A percentile compares a stretch with the other conserved stretches of the same genome.
Evolutionary conservation across 2,329 filamentous ascomycete species (phyloP).

Genomic region (Paracoccidioides brasiliensis): DNA sequence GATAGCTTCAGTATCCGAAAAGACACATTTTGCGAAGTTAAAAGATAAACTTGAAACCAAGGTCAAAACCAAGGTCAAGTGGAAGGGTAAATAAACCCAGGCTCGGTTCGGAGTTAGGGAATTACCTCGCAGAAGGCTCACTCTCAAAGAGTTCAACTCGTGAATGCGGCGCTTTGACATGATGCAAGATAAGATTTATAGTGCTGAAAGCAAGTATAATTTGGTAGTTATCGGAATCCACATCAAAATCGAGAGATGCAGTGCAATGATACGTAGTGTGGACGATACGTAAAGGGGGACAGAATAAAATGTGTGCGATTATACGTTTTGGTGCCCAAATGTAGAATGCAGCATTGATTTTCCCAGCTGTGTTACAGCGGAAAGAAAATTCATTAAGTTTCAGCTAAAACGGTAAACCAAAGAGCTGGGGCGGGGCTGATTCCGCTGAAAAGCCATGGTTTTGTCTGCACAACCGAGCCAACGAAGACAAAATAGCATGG

Average conservation of each 20-base stretch:
- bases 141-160: conserved; percentile 1
- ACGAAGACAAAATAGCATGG: background rate
- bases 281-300: no score
- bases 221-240: background rate
- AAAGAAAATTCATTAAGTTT: no score
- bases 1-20: background rate
- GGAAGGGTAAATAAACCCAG: background rate
- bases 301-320: no score
- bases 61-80: background rate
- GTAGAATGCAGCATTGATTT: no score
- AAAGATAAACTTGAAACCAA: background rate
- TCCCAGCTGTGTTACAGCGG: no score
- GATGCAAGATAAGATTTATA: background rate
- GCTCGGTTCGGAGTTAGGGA: background rate
- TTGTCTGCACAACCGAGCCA: background rate
- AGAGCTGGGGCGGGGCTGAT: no score
- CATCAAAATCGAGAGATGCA: background rate
- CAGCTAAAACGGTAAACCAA: no score
- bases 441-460: no score
- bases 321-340: no score
- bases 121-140: conserved; percentile 1
- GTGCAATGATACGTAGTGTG: no score
- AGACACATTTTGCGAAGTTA: background rate
- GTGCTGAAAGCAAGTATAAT: background rate
- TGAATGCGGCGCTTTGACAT: background rate